A percentile compares a stretch with the other conserved stretches of the same genome.
Evolutionary conservation across 2,329 filamentous ascomycete genomes (phyloP).

Genomic region (Botrytis byssoidea): DNA sequence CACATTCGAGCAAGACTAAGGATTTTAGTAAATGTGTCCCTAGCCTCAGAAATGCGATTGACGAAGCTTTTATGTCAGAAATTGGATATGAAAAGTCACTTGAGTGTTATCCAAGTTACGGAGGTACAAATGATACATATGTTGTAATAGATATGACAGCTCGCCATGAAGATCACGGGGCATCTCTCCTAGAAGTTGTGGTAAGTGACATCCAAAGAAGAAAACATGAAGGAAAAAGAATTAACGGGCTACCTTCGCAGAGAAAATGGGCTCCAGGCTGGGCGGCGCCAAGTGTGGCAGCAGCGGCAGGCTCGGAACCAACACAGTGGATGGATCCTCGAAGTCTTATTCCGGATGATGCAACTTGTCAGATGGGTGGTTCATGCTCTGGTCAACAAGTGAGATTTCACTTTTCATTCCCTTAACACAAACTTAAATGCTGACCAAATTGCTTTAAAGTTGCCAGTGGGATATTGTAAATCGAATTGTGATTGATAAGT

Average conservation of each 20-base stretch:
- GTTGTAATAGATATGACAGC: not conserved
- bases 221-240: not conserved
- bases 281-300: not conserved
- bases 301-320: not conserved
- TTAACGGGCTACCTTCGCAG: fast-evolving
- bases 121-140: not conserved
- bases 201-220: fast-evolving
- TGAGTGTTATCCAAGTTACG: not conserved
- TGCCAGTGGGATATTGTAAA: not conserved
- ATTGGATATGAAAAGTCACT: not conserved
- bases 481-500: not conserved
- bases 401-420: not conserved
- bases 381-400: not conserved
- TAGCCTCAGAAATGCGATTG: not conserved
- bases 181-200: not conserved
- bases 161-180: not conserved
- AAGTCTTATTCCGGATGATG: not conserved
- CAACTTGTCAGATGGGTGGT: not conserved
- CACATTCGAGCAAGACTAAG: not conserved
- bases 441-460: not conserved
- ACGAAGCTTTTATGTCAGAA: not conserved
- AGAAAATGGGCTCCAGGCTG: not conserved
- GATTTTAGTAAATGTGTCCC: not conserved
- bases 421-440: not conserved
- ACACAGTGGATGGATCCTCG: not conserved